phyloP scores from a whole-genome alignment of 495 filamentous ascomycete genomes.

The Elaphomyces granulatus region DNA sequence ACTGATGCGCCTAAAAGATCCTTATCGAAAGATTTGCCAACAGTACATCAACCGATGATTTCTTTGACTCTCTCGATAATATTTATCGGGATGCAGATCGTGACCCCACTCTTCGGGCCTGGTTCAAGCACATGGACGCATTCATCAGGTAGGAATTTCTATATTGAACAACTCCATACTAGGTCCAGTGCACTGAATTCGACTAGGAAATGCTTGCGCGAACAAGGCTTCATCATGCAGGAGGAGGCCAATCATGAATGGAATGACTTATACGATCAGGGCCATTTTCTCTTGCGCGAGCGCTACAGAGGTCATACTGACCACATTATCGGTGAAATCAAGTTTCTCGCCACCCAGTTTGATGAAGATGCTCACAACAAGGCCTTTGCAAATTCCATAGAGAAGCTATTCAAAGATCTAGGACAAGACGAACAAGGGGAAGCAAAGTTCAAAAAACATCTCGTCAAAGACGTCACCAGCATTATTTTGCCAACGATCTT shows the following conservation, averaged over 20 bases:
- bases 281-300: constrained; percentile 75
- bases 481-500: constrained; percentile 77
- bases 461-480: constrained; percentile 75
- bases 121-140: constrained; percentile 67
- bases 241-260: constrained; percentile 71
- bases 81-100: constrained; percentile 85
- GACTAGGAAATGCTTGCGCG: constrained; percentile 52
- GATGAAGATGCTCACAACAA: constrained; percentile 76
- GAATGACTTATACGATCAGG: constrained; percentile 72
- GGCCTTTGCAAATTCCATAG: constrained; percentile 54
- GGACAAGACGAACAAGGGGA: constrained; percentile 77
- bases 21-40: constrained; percentile 95
- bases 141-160: constrained; percentile 46
- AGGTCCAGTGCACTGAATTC: not conserved
- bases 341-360: constrained; percentile 80
- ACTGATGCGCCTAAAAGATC: constrained; percentile 46
- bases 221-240: constrained; percentile 83
- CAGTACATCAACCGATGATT: constrained; percentile 71
- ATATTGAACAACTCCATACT: not conserved
- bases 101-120: constrained; percentile 74
- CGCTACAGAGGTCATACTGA: constrained; percentile 82
- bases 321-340: constrained; percentile 75
- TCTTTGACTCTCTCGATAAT: constrained; percentile 72
- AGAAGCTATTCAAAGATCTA: constrained; percentile 78
- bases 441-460: constrained; percentile 76